phyloP scores from a whole-genome alignment of 2,329 filamentous ascomycete genomes.

The Alternaria arborescens region DNA sequence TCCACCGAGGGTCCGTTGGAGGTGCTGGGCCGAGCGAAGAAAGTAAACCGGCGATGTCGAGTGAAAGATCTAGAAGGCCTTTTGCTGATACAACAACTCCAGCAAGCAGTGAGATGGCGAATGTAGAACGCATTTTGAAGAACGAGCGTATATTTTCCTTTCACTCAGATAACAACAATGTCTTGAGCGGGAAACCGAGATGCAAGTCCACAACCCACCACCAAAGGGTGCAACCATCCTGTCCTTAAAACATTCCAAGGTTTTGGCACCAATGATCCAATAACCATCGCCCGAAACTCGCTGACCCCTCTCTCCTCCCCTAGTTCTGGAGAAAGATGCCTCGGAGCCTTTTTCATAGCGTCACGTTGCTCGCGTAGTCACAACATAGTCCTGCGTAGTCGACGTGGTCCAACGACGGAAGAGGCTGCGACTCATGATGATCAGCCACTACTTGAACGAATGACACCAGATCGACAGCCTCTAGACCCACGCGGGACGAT shows the following conservation, averaged over 20 bases:
- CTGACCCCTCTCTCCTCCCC: neutral
- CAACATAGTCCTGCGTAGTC: neutral
- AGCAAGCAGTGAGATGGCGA: neutral
- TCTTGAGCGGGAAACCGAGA: neutral
- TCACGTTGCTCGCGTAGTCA: neutral
- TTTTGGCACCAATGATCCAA: neutral
- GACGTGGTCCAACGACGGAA: neutral
- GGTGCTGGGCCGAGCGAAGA: slow-evolving; percentile 19
- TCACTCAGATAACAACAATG: too few species aligned
- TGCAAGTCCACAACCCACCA: neutral
- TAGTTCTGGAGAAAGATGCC: neutral
- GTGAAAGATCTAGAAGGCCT: slow-evolving; percentile 16
- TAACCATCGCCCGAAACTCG: neutral
- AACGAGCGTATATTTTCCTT: neutral
- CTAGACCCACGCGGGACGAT: neutral
- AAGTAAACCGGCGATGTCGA: slow-evolving; percentile 18
- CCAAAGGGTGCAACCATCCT: neutral
- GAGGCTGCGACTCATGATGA: neutral
- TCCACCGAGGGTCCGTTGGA: slow-evolving; percentile 23
- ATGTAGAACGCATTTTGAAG: neutral
- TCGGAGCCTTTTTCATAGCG: neutral
- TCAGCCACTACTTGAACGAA: neutral
- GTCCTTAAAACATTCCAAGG: neutral
- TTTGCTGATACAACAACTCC: slow-evolving; percentile 2
- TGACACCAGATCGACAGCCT: neutral